These are phyloP conservation scores for Arthrobotrys entomopaga DNA, from an alignment of 2,329 filamentous ascomycete species.

Conservation along the genomic window DNA sequence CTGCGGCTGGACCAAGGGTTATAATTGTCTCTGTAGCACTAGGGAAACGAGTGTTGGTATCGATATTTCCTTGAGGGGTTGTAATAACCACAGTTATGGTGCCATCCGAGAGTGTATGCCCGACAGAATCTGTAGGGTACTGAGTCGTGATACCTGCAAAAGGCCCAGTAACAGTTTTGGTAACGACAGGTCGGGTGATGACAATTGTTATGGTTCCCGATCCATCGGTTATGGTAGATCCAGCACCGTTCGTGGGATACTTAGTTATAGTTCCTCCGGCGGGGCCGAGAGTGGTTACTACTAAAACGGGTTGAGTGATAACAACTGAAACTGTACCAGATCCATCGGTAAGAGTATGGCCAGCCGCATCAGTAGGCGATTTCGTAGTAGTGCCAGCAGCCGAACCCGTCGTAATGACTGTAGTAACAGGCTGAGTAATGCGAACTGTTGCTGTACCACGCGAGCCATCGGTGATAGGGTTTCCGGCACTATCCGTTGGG, in stretches of 20 bases:
- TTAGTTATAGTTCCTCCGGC: not conserved
- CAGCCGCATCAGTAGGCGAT: not conserved
- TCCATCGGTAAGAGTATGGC: not conserved
- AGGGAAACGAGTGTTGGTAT: not conserved
- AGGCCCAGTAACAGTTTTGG: not conserved
- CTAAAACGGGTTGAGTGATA: not conserved
- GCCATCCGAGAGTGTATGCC: no score
- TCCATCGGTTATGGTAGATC: conserved; percentile 6
- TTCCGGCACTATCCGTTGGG: conserved; percentile 4
- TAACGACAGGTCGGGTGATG: not conserved
- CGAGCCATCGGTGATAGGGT: not conserved
- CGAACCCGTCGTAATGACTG: not conserved
- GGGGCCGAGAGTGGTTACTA: not conserved
- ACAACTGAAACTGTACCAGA: not conserved
- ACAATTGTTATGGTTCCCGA: not conserved
- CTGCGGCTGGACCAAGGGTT: not conserved
- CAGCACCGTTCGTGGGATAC: not conserved
- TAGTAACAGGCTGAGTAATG: not conserved
- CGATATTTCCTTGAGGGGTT: not conserved
- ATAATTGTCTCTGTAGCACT: not conserved
- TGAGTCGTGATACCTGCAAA: not conserved
- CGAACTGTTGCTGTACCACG: not conserved
- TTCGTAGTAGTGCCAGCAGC: not conserved
- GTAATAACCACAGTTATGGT: not conserved
- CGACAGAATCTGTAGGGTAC: not conserved